Conservation (phyloP, 2,329 filamentous ascomycete species). For the Pseudofabraea citricarpa region DNA sequence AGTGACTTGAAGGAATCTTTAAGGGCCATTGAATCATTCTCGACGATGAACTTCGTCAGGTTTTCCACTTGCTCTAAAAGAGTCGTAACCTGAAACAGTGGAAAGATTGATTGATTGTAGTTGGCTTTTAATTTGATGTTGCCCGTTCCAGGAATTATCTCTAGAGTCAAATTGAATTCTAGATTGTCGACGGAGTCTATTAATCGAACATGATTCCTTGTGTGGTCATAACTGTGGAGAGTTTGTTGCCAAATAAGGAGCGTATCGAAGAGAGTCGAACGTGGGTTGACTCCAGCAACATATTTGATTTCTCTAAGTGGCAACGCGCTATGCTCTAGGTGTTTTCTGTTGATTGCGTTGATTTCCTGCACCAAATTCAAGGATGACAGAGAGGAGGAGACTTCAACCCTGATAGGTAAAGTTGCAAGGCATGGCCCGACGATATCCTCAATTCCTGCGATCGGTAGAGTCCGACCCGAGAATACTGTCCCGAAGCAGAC, state of each 20-base stretch:
- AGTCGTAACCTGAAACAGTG: slow-evolving; percentile 46
- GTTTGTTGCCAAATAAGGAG: slow-evolving; percentile 85
- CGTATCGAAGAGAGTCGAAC: slow-evolving; percentile 65
- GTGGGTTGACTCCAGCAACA: slow-evolving; percentile 47
- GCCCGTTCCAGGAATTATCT: slow-evolving; percentile 60
- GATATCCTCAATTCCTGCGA: slow-evolving; percentile 65
- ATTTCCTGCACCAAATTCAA: slow-evolving; percentile 58
- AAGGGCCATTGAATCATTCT: slow-evolving; percentile 6
- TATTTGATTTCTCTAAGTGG: slow-evolving; percentile 67
- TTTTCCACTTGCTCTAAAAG: slow-evolving; percentile 58
- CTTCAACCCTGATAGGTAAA: slow-evolving; percentile 64
- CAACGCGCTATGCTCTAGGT: slow-evolving; percentile 58
- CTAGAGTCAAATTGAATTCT: slow-evolving; percentile 72
- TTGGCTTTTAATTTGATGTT: slow-evolving; percentile 47
- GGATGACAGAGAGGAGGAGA: slow-evolving; percentile 45
- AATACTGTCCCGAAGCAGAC: slow-evolving; percentile 74
- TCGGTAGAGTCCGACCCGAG: slow-evolving; percentile 72
- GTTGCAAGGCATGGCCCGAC: slow-evolving; percentile 78
- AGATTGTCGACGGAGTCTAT: slow-evolving; percentile 62
- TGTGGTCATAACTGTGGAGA: slow-evolving; percentile 34
- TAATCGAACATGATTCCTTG: slow-evolving; percentile 41
- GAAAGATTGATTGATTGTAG: slow-evolving; percentile 49
- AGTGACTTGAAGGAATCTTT: slow-evolving; percentile 10
- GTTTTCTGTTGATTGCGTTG: slow-evolving; percentile 60
- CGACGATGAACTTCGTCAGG: slow-evolving; percentile 39